Conservation (phyloP, 1,284 basidiomycete genomes). For the Ganoderma lingzhi region DNA sequence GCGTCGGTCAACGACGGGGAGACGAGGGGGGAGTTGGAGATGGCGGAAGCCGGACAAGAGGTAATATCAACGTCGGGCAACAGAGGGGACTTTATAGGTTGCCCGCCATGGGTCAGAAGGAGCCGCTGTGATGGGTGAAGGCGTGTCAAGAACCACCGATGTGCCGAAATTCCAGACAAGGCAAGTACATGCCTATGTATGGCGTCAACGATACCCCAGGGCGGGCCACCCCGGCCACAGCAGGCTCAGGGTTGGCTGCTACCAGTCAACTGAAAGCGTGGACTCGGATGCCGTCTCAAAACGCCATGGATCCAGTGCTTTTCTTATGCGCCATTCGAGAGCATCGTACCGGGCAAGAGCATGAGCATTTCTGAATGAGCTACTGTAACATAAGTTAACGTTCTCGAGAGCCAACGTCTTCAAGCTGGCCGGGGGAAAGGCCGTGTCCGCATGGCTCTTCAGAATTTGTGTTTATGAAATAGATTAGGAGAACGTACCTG, state of each 20-base stretch:
- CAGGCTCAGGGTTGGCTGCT: neutral
- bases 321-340: neutral
- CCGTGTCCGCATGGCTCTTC: neutral
- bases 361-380: neutral
- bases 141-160: neutral
- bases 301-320: too few species aligned
- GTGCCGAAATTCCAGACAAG: neutral
- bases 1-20: constrained; percentile 7
- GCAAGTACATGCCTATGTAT: neutral
- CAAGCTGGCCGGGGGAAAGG: neutral
- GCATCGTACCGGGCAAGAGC: neutral
- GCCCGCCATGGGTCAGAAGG: neutral
- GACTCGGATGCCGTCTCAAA: too few species aligned
- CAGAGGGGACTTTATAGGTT: neutral
- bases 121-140: constrained; percentile 12
- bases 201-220: neutral
- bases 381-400: neutral
- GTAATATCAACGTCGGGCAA: neutral
- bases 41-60: neutral
- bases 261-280: too few species aligned
- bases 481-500: too few species aligned
- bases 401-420: neutral
- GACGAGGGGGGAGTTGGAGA: neutral
- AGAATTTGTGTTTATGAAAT: neutral
- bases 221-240: neutral